Evolutionary conservation across 2,329 filamentous ascomycete genomes (phyloP), one percentile per base, ranked within the genome.

Genomic region (Stemphylium vesicarium): DNA sequence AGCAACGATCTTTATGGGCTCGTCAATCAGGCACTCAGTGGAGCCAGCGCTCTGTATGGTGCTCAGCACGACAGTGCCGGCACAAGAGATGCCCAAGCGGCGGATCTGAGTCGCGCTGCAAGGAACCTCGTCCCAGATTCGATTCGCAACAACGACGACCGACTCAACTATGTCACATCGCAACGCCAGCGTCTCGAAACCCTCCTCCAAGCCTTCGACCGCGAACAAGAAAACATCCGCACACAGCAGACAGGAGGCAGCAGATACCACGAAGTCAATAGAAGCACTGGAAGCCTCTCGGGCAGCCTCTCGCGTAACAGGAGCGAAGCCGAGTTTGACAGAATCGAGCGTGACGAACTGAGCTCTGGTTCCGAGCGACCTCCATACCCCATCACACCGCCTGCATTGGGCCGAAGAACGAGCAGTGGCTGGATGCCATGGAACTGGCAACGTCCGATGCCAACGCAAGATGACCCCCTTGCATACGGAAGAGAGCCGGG

Each of bases 321-420:
- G 60, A 96, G 91, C 73, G 92, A 96, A 72, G 85, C 85, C 16
- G 94, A 96, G 65, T 97, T 97, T 70, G 92, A 96, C 70, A 90
- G 91, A 73, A 91, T 96, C 63, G 90, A 95, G 59, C 86, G 70
- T 26, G 75, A 88, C 31, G 89, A 93, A 70, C 83, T 79, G 33
- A 56, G 46, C 45, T 51, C 58, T 79, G 22, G 87, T 85, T 59
- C 57, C 18, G 66, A 80, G 79, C 29, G 79, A 65, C 78, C 71
- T 10, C 71, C 71, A 5, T 75, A 74, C 56, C 72, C 72, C 4
- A 57, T 64, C 18, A 75, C 72, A 9, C 72, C 72, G 15, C 71
- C 71, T 9, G 57, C 65, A 6, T 53, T 71, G 7, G 63, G 65
- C 39, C 66, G 73, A 46, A 59, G 66, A 40, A 65, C 68, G 18